Base-by-base conservation (phyloP, 2,329 filamentous ascomycete species). In the Epichloe amarillans region DNA sequence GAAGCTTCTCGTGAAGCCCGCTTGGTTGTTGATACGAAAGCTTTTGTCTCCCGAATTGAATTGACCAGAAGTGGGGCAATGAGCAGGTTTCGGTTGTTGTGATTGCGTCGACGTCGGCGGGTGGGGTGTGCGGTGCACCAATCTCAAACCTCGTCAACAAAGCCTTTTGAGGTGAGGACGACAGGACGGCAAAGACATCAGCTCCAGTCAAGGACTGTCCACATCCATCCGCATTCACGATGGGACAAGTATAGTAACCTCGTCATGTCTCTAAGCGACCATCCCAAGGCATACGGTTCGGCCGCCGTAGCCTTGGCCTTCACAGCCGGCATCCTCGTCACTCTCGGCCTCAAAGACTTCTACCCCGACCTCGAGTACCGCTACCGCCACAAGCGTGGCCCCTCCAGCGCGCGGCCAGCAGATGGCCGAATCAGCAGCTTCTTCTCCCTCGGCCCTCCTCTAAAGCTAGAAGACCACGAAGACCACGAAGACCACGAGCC, bases 341-440 rank as follows among this genome's bases (percentile, higher is more conserved):
- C 88, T 0, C 68, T 93, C 3, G 83, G 84, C 52, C 82, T 88
- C 69, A 89, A 89, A 66, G 86, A 91, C 62, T 66, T 90, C 38
- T 90, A 89, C 60, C 82, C 85, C 1, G 83, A 88, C 57, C 73
- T 89, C 45, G 83, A 88, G 64, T 68, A 73, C 21, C 75, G 79
- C 19, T 86, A 81, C 60, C 77, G 78, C 59, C 71, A 66, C 55
- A 68, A 68, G 56, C 63, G 64, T 50, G 54, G 64, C 56, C 4
- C 46, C 17, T 41, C 39, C 15, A 17, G 19, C 21, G 40, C 36
- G 15, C 46, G 52, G 15, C 55, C 55, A 23, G 37, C 37, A 33
- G 46, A 38, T 38, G 48, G 50, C 3, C 64, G 70, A 3, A 64
- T 70, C 38, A 68, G 70, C 47, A 75, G 72, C 58, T 54, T 74